A percentile compares a stretch with the other conserved stretches of the same genome.
phyloP scores from a whole-genome alignment of 1,139 yeast species.

The Debaryomyces psychrophilus region DNA sequence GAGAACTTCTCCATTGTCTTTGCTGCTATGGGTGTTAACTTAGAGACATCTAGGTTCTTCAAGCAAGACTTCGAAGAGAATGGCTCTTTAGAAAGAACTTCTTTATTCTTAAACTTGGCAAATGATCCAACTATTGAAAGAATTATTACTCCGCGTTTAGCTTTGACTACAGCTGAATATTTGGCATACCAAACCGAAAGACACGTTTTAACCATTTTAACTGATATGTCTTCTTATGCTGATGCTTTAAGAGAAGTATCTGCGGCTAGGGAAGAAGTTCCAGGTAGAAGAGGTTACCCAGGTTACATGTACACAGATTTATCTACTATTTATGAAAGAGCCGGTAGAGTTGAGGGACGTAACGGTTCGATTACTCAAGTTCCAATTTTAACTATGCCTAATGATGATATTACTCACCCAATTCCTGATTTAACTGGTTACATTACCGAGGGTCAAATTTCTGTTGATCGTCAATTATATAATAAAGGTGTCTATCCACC shows the following conservation, averaged over 20 bases:
- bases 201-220: constrained; percentile 95
- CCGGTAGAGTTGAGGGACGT: constrained; percentile 99
- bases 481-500: constrained; percentile 99
- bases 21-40: constrained; percentile 76
- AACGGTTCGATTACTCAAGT: constrained; percentile 99
- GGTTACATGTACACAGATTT: constrained; percentile 99
- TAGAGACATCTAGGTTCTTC: constrained; percentile 57
- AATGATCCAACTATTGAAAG: constrained; percentile 99
- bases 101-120: constrained; percentile 94
- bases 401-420: constrained; percentile 99
- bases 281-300: constrained; percentile 99
- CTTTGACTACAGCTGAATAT: constrained; percentile 98
- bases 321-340: constrained; percentile 98
- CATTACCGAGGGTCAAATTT: constrained; percentile 98
- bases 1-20: constrained; percentile 98
- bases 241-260: constrained; percentile 99
- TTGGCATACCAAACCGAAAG: constrained; percentile 99
- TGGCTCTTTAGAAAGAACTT: constrained; percentile 96
- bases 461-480: constrained; percentile 91
- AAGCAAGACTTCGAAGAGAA: constrained; percentile 99
- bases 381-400: constrained; percentile 99
- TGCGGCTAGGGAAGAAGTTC: constrained; percentile 99
- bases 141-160: constrained; percentile 98
- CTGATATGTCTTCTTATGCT: constrained; percentile 99
- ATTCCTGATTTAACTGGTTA: constrained; percentile 99